Evolutionary conservation across 2,329 filamentous ascomycete species (phyloP), one percentile per base, ranked within the genome.

Genomic region (Clarireedia hainanense): DNA sequence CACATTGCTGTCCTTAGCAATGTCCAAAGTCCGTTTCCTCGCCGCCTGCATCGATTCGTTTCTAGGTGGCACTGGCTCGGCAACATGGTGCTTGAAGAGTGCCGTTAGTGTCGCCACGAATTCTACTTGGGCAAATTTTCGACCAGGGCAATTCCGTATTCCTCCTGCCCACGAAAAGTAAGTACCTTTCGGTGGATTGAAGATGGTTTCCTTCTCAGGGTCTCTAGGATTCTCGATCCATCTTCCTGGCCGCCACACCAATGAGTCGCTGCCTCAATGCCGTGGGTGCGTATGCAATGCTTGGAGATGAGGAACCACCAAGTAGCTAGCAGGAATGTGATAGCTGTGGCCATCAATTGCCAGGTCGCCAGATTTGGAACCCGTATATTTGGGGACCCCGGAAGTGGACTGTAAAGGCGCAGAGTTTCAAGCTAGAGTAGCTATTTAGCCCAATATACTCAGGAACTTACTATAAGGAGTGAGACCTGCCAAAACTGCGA

Each of bases 381-480:
- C 53, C 5, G 69, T 73, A 30, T 54, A 65, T 64, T 84, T 84
- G 7, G 79, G 78, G 39, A 83, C 80, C 49, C 72, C 74, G 55
- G 77, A 67, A 30, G 17, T 20, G 17, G 17, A 20, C 2, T 20
- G 17, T 20, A 20, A 20, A 20, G 17, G 17, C 17, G 17, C 17
- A 20, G 17, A 20, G 17, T 20, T 20, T 20, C 17, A 20, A 20
- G 17, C 17, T 20, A 20, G 17, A 20, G 17, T 20, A 20, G 17
- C 17, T 20, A 20, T 20, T 20, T 20, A 20, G 17, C 17, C 17
- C 2, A 20, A 20, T 20, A 20, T 20, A 20, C 17, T 20, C 17
- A 20, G 17, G 17, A 20, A 20, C 17, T 20, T 20, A 20, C 17
- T 20, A 20, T 20, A 20, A 20, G 17, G 17, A 20, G 17, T 20